Evolutionary conservation across 1,284 basidiomycete genomes (phyloP).

Genomic region (Xerocomus nothofagi): DNA sequence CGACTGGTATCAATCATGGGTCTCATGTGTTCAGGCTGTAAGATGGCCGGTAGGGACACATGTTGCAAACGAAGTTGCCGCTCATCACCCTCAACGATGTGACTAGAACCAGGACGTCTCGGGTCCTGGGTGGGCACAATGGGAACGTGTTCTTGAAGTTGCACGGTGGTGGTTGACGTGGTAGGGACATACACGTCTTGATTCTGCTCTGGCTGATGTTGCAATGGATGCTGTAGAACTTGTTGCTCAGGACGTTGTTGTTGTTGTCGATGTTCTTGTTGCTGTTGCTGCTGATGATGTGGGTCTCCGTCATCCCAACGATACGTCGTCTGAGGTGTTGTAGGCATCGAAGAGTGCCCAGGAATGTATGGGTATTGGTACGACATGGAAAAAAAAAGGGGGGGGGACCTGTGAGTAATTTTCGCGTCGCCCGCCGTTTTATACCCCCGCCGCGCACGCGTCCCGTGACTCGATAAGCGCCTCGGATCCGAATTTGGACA

Average conservation of each 20-base stretch:
- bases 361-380: slow-evolving; percentile 39
- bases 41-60: slow-evolving; percentile 20
- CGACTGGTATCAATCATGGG: slow-evolving; percentile 35
- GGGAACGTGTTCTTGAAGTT: slow-evolving; percentile 29
- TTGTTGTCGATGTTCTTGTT: slow-evolving; percentile 9
- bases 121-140: slow-evolving; percentile 31
- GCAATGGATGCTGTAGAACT: slow-evolving; percentile 28
- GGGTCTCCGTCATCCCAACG: slow-evolving; percentile 33
- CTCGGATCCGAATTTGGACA: slow-evolving; percentile 19
- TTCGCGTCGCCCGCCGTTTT: slow-evolving; percentile 21
- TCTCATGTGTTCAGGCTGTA: slow-evolving; percentile 34
- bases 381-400: slow-evolving; percentile 37
- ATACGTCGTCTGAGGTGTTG: slow-evolving; percentile 34
- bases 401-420: slow-evolving; percentile 12
- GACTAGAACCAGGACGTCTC: slow-evolving; percentile 19
- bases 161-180: slow-evolving; percentile 17
- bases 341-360: slow-evolving; percentile 36
- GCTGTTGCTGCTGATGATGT: slow-evolving; percentile 23
- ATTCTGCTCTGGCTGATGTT: slow-evolving; percentile 28
- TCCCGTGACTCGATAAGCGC: slow-evolving; percentile 24
- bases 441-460: slow-evolving; percentile 21
- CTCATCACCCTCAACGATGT: slow-evolving; percentile 28
- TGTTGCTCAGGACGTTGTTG: slow-evolving; percentile 33
- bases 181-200: slow-evolving; percentile 22
- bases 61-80: slow-evolving; percentile 27